These are phyloP conservation scores for Sporothrix phasma DNA, from an alignment of 2,329 filamentous ascomycete genomes.

Conservation along the genomic window DNA sequence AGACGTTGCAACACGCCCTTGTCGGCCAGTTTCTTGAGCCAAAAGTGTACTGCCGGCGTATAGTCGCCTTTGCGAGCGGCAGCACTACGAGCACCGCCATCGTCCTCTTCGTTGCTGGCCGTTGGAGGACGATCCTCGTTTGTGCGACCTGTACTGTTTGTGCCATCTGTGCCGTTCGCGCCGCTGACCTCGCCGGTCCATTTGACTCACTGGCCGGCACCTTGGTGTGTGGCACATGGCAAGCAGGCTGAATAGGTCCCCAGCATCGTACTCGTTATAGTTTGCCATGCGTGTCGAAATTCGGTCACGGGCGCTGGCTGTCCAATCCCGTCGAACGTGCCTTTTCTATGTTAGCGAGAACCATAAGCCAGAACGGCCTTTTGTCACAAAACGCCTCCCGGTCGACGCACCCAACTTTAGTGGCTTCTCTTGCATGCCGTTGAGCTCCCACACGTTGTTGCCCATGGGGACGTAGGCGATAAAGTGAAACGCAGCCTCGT, in stretches of 20 bases:
- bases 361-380: not conserved
- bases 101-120: slow-evolving; percentile 34
- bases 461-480: slow-evolving; percentile 83
- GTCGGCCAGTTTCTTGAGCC: slow-evolving; percentile 59
- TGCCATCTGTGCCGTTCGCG: slow-evolving; percentile 3
- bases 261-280: slow-evolving; percentile 13
- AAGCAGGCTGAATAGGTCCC: slow-evolving; percentile 48
- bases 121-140: not conserved
- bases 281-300: slow-evolving; percentile 54
- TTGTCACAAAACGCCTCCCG: slow-evolving; percentile 15
- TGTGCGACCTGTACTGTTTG: not conserved
- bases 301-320: slow-evolving; percentile 50
- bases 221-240: slow-evolving; percentile 59
- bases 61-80: slow-evolving; percentile 55
- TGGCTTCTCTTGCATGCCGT: slow-evolving; percentile 75
- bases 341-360: not conserved
- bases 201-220: not conserved
- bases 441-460: slow-evolving; percentile 80
- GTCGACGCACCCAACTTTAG: slow-evolving; percentile 45
- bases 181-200: not conserved
- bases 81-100: slow-evolving; percentile 40
- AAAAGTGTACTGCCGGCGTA: slow-evolving; percentile 56
- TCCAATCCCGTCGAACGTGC: slow-evolving; percentile 47
- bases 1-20: slow-evolving; percentile 48
- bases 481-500: slow-evolving; percentile 92